phyloP scores from a whole-genome alignment of 768 basidiomycete genomes.

The Leccinum ochraceum region DNA sequence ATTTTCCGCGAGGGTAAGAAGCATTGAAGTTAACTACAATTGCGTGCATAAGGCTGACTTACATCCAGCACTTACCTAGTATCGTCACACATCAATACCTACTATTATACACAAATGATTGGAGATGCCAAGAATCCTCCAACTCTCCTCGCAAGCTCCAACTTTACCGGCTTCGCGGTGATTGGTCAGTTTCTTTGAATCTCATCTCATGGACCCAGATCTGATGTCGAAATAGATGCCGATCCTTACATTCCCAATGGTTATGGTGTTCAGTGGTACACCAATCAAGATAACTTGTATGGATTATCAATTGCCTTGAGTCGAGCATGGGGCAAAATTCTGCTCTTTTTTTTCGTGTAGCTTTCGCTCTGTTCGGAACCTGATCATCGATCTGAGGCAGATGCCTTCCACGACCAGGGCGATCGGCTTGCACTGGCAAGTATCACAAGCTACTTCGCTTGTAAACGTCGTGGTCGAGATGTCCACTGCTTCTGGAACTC shows the following conservation, averaged over 20 bases:
- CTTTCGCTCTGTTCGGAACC: constrained; percentile 72
- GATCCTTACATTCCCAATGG: too few species aligned
- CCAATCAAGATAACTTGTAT: constrained; percentile 28
- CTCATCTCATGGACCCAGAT: constrained; percentile 4
- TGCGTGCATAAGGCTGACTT: not conserved
- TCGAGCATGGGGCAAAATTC: constrained; percentile 6
- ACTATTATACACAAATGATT: constrained; percentile 77
- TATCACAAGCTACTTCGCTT: constrained; percentile 74
- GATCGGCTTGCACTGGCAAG: constrained; percentile 81
- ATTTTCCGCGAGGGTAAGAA: constrained; percentile 39
- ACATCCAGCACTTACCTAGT: constrained; percentile 61
- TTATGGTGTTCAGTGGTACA: constrained; percentile 30
- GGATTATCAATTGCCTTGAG: not conserved
- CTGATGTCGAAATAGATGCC: too few species aligned
- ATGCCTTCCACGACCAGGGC: constrained; percentile 54
- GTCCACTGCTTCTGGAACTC: constrained; percentile 59
- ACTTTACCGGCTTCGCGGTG: constrained; percentile 68
- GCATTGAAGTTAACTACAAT: not conserved
- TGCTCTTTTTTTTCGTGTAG: constrained; percentile 29
- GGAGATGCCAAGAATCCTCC: constrained; percentile 72
- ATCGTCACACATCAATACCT: constrained; percentile 62
- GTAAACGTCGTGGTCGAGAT: constrained; percentile 71
- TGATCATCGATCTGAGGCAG: constrained; percentile 65
- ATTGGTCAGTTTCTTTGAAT: constrained; percentile 51
- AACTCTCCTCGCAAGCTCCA: constrained; percentile 58